Base-by-base conservation (phyloP, 1,284 basidiomycete species). In the Malassezia japonica region DNA sequence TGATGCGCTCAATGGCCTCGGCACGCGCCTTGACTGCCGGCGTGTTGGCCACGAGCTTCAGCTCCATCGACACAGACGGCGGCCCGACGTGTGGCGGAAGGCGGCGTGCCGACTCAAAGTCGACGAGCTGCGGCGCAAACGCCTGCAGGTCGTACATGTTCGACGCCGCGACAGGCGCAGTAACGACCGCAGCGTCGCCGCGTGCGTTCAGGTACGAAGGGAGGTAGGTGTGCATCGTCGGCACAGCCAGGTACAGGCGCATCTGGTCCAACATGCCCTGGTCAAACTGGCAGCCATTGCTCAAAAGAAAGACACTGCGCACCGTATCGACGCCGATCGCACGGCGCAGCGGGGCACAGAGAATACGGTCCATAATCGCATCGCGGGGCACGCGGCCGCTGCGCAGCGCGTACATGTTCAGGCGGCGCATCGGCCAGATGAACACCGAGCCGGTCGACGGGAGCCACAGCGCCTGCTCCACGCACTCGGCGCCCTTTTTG, bases 91-190 rank as follows among this genome's bases (percentile, higher is more conserved):
- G 65, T 8, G 64, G 59, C 42, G 60, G 53, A 43, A 62, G 59
- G 15, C 50, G 52, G 4, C 46, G 45, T n/a, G 27, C 31, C 4
- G 43, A 46, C 35, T 27, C 28, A 16, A 35, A 39, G 2, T 45
- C 52, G 2, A 59, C 41, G 36, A 60, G 56, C 48, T 61, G 56
- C 13, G 55, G 49, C 18, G 61, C 61, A 49, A 72, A 72, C 1
- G 65, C 65, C 33, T 72, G 70, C 6, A 72, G 48, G 39, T 72
- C 70, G 44, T 60, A 60, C 9, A 62, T 50, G 34, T 72, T 64
- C 0, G 67, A 57, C 2, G 62, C 46, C n/a, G 57, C 56, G 27
- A 70, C 35, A 0, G 69, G 56, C 0, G 65, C 62, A 2, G 64
- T 63, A 9, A 57, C 38, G 3, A 34, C 24, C 6, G 46, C 34